Base-by-base conservation (phyloP, 2,329 filamentous ascomycete species). In the Cytospora piceae region DNA sequence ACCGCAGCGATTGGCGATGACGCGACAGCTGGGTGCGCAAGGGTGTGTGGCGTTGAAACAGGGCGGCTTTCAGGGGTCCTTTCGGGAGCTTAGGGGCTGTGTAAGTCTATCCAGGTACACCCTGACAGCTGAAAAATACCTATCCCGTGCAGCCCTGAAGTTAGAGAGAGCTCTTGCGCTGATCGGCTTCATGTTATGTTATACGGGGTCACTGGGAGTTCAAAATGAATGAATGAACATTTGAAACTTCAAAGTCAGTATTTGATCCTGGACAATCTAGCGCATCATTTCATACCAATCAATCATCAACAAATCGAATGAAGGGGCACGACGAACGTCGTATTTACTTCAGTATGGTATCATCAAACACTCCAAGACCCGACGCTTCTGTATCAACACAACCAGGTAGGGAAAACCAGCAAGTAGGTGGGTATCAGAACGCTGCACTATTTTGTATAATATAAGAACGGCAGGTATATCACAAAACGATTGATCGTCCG, bases 1-100 rank as follows among this genome's bases (percentile, higher is more conserved):
- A 37, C 52, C n/a, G 55, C 49, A 37, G 49, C 51, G 24, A 55
- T 51, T 60, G 27, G 52, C 60, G 17, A 62, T 62, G 60, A 62
- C 60, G 60, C 60, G 60, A 46, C 60, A 62, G 52, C 60, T 49
- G 46, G 46, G 46, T n/a, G 46, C 55, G n/a, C 60, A 56, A 46
- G 60, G 51, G 42, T 62, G 51, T 17, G 37, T 24, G 37, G 32
- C 39, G 29, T 42, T 61, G 12, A 49, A 49, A 49, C 46, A 49
- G 46, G n/a, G n/a, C 46, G 2, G 34, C 14, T 55, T 55, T 24
- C 52, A 56, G 52, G 60, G 60, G 52, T 32, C 37, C 32, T 20
- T 58, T 46, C 42, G 46, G 22, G 22, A 20, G 9, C n/a, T 24
- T 24, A 22, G 31, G 32, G 22, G 56, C 56, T 46, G 8, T 46